Evolutionary conservation across 345 rosid genomes (phyloP).

Genomic region (Hibiscus trionum): DNA sequence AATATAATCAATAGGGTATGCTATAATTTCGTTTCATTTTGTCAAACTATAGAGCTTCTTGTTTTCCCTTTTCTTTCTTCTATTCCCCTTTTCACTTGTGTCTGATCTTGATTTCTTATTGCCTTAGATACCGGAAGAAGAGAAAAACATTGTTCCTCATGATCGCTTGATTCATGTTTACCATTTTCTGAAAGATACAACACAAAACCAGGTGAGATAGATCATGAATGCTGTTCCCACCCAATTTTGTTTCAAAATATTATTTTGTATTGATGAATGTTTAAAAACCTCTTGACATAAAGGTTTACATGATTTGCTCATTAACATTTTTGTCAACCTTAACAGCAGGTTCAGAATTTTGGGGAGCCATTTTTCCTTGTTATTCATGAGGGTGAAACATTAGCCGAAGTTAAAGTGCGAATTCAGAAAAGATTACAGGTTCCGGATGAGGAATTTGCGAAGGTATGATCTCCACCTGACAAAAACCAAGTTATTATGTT

Average conservation of each 20-base stretch:
- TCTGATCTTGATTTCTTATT: constrained; percentile 7
- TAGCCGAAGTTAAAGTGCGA: constrained; percentile 50
- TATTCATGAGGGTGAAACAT: constrained; percentile 58
- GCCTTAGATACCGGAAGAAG: constrained; percentile 59
- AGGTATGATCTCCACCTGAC: constrained; percentile 29
- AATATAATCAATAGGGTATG: not conserved
- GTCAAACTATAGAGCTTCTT: not conserved
- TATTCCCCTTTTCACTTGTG: not conserved
- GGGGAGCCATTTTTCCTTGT: constrained; percentile 73
- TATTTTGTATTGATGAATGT: not conserved
- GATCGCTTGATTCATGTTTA: constrained; percentile 69
- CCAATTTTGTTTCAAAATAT: not conserved
- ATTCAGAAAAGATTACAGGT: constrained; percentile 60
- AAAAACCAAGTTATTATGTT: not conserved
- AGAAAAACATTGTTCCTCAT: constrained; percentile 52
- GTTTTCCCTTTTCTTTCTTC: not conserved
- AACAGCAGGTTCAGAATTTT: constrained; percentile 55
- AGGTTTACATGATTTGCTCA: not conserved
- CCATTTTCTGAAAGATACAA: constrained; percentile 54
- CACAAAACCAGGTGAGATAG: constrained; percentile 48
- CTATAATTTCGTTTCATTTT: not conserved
- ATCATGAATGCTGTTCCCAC: not conserved
- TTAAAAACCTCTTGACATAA: not conserved
- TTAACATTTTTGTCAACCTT: not conserved
- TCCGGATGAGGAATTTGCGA: constrained; percentile 54